A percentile compares a stretch with the other conserved stretches of the same genome.
phyloP scores from a whole-genome alignment of 2,329 filamentous ascomycete genomes.

The Dryadomyces sulphureus region DNA sequence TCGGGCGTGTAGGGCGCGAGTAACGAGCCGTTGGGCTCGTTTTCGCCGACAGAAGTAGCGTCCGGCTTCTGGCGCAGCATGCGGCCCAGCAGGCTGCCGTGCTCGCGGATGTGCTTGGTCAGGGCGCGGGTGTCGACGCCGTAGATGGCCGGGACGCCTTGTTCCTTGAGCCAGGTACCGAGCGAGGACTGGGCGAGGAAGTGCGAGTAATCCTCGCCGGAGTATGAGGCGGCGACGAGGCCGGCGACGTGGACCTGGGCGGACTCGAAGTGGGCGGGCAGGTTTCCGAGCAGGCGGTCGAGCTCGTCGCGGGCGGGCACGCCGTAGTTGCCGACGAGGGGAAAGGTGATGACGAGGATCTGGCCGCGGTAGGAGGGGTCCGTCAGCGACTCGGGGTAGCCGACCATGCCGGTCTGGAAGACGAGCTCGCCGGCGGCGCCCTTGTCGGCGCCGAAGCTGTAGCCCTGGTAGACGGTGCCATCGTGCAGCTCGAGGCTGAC shows the following conservation, averaged over 20 bases:
- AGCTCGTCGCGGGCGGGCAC: conserved; percentile 76
- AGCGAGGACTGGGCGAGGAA: conserved; percentile 82
- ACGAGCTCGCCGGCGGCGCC: conserved; percentile 93
- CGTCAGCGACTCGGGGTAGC: conserved; percentile 87
- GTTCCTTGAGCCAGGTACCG: conserved; percentile 90
- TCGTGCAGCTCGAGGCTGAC: conserved; percentile 88
- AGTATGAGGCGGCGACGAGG: conserved; percentile 79
- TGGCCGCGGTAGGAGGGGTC: conserved; percentile 82
- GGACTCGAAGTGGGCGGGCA: conserved; percentile 89
- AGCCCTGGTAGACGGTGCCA: conserved; percentile 80
- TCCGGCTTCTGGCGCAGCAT: conserved; percentile 56
- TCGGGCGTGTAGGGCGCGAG: conserved; percentile 23
- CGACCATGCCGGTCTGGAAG: conserved; percentile 99
- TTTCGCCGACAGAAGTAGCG: conserved; percentile 16
- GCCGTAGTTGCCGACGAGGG: conserved; percentile 92
- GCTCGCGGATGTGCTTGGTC: conserved; percentile 84
- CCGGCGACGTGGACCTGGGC: conserved; percentile 86
- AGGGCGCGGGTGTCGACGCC: conserved; percentile 86
- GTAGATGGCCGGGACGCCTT: conserved; percentile 85
- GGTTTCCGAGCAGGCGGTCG: conserved; percentile 70
- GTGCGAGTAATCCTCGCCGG: conserved; percentile 91
- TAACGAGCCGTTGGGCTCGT: neutral
- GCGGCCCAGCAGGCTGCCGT: conserved; percentile 92
- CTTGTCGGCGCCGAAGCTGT: conserved; percentile 91
- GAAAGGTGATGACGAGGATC: conserved; percentile 93